Base-by-base conservation (phyloP, 2,329 filamentous ascomycete species). In the Exophiala phaeomuriformis region DNA sequence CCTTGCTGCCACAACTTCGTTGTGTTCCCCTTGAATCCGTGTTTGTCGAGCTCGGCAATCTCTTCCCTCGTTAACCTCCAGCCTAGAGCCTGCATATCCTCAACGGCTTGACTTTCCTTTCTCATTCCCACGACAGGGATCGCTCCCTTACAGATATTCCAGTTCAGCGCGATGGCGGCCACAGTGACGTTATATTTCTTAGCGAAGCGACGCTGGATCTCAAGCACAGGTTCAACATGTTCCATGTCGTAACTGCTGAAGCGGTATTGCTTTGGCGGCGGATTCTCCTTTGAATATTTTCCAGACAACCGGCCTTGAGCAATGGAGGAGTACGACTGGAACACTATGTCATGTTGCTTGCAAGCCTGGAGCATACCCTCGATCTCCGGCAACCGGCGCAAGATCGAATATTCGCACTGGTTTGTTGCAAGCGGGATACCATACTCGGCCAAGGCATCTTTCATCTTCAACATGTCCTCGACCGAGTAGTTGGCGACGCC, bases 201-300 rank as follows among this genome's bases (percentile, higher is more conserved):
- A 0, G 68, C 69, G 49, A 73, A 71, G 28, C 57, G 57, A 35
- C 67, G 65, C 46, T 73, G 58, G 4, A 68, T 64, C 4, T 66
- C 63, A 7, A 74, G 52, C 0, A 69, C 63, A 3, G 69, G 69
- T 51, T 72, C 68, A 10, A 75, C 57, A 49, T 73, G 63, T 58
- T 70, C 67, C 68, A 75, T 75, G 1, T 70, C 67, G 55, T 75
- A 75, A 44, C 66, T 69, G 45, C 67, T 69, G 57, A 73, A 75
- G 5, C 66, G 63, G 44, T 71, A 68, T 3, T 63, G 64, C 19
- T 67, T 66, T 1, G 66, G 66, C 5, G 71, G 70, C 45, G 67
- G 66, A 45, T 73, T 68, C 5, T 69, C 65, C 2, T 61, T 60
- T 2, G 61, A 68, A 57, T 74, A 74, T 56, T 72, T 73, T 1